Evolutionary conservation across 305 asterid species (phyloP).

Genomic region (Solanum hybrid): DNA sequence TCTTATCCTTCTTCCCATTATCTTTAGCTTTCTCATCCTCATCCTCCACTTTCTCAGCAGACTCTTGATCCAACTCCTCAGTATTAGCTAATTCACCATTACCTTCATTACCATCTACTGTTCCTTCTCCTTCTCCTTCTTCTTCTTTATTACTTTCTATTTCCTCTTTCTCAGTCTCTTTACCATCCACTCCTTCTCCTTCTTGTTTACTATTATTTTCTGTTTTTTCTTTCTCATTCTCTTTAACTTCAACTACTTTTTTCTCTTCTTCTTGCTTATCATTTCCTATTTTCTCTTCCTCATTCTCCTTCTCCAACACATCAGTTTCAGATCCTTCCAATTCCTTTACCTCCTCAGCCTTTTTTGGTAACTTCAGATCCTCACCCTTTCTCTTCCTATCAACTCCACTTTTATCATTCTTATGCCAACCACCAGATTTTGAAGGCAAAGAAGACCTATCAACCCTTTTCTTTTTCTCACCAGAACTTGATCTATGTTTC

Average conservation of each 20-base stretch:
- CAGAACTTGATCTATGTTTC: constrained; percentile 14
- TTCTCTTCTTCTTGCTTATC: constrained; percentile 25
- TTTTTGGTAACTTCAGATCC: constrained; percentile 19
- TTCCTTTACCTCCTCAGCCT: constrained; percentile 22
- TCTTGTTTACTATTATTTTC: neutral
- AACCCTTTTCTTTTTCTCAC: constrained; percentile 27
- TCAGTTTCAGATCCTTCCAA: constrained; percentile 45
- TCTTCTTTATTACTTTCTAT: constrained; percentile 21
- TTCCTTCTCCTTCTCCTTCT: constrained; percentile 27
- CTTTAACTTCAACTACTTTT: constrained; percentile 28
- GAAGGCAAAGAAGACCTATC: constrained; percentile 37
- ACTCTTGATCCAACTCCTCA: constrained; percentile 43
- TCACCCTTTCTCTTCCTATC: constrained; percentile 12
- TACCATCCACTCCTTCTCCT: constrained; percentile 44
- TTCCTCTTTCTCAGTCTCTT: constrained; percentile 25
- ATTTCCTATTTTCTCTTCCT: constrained; percentile 16
- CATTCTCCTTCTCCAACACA: constrained; percentile 28
- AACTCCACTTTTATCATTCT: constrained; percentile 6
- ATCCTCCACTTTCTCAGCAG: constrained; percentile 35
- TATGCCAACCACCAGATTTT: constrained; percentile 5
- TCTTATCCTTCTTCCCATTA: constrained; percentile 33
- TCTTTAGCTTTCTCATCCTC: constrained; percentile 14
- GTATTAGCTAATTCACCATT: constrained; percentile 33
- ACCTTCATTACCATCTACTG: constrained; percentile 28
- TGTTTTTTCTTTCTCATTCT: constrained; percentile 18